Base-by-base conservation (phyloP, 2,329 filamentous ascomycete genomes). In the Colletotrichum tropicale region DNA sequence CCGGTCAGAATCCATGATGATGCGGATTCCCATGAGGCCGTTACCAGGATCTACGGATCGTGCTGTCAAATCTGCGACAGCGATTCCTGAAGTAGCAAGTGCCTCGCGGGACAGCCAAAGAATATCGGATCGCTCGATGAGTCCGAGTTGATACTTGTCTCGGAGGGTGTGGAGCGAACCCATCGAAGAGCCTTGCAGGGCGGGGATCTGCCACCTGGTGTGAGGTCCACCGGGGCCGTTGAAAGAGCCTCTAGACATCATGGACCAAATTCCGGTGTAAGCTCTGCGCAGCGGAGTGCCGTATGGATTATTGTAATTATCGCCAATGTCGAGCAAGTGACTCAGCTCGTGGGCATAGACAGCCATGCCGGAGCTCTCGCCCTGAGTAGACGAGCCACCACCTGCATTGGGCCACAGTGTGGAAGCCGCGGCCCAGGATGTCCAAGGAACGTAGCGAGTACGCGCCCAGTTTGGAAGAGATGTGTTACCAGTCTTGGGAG, bases 301-400 rank as follows among this genome's bases (percentile, higher is more conserved):
- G 77, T 87, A 90, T 0, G 89, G 89, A 70, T 90, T 90, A 77
- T 90, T 90, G 78, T 91, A 90, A 79, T 91, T 91, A 78, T 90
- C 89, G 10, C 87, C 86, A 26, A 90, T 90, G 16, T 86, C 85
- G 2, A 90, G 84, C 48, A 91, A 80, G 79, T 90, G 89, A 28
- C 84, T 87, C 5, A 90, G 81, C 77, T 90, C 89, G 78, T 91
- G 89, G 2, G 89, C 89, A 77, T 88, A 91, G 0, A 87, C 89
- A 1, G 84, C 86, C 87, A 89, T 88, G 8, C 89, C 89, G 2
- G 87, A 89, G 78, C 86, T 89, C 78, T 90, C 89, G 4, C 84
- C 88, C 80, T 90, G 89, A 0, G 88, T 89, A 1, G 87, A 89
- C 1, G 88, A 89, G 16, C 89, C 88, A 34, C 83, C 83, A 2